Evolutionary conservation across 2,329 filamentous ascomycete genomes (phyloP), one percentile per base, ranked within the genome.

Genomic region (Alternaria arborescens): DNA sequence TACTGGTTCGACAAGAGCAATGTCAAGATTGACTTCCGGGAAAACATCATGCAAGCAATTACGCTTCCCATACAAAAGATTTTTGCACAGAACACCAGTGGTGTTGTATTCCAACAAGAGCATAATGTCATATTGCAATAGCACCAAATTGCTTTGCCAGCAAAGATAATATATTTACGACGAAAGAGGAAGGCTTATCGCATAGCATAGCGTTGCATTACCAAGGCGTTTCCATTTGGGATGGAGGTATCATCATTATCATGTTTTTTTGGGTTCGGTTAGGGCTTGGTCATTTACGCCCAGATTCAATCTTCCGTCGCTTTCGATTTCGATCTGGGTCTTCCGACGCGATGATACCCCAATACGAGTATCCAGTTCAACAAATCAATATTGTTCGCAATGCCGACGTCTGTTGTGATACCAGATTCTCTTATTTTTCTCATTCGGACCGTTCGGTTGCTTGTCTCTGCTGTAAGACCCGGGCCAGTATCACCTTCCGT

Each of bases 21-120:
- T 3, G 75, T 77, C 60, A 77, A 77, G 64, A 55, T 67, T 5
- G 75, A 78, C 42, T 77, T 73, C 57, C 66, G 64, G 22, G 73
- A 77, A 28, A 77, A 78, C 56, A 71, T 77, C 26, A 78, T 78
- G 76, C 74, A 78, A 50, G 76, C 76, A 47, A 65, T 78, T 28
- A 77, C 74, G 3, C 65, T 75, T 8, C 74, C 75, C 1, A 74
- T 78, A 20, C 76, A 78, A 58, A 71, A 70, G 42, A 62, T 77
- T 10, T 78, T 76, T 41, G 69, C 75, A 1, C 71, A 78, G 10
- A 74, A 74, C 57, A 66, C 57, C 18, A 61, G 64, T 8, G 64
- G 68, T 26, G 69, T 78, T 11, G 66, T 76, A 5, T 56, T 64
- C n/a, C 65, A 73, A 41, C 73, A 74, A 24, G 55, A 65, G 22